phyloP scores from a whole-genome alignment of 2,329 filamentous ascomycete species.

The Ascochyta koolunga region DNA sequence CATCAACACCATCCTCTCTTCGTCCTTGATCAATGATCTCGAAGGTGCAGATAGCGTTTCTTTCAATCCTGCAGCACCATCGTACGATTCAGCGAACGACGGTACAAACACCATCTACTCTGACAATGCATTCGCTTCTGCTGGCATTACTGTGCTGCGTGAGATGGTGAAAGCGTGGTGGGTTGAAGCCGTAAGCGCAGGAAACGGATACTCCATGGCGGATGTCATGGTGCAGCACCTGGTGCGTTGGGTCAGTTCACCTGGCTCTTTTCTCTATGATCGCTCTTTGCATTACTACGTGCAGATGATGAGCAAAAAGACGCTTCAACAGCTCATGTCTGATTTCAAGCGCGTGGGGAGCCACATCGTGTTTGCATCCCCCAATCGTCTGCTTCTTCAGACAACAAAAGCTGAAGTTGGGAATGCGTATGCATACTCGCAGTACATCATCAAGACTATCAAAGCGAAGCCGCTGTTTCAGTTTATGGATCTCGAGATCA shows the following conservation, averaged over 20 bases:
- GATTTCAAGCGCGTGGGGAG: slow-evolving; percentile 96
- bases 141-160: slow-evolving; percentile 85
- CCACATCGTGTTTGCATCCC: slow-evolving; percentile 91
- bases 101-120: slow-evolving; percentile 76
- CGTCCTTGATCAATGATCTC: slow-evolving; percentile 93
- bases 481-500: slow-evolving; percentile 95
- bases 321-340: slow-evolving; percentile 94
- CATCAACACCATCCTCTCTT: slow-evolving; percentile 97
- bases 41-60: slow-evolving; percentile 88
- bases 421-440: slow-evolving; percentile 94
- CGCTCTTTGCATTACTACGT: slow-evolving; percentile 94
- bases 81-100: slow-evolving; percentile 65
- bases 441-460: slow-evolving; percentile 98
- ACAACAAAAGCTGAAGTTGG: slow-evolving; percentile 96
- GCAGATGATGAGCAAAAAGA: slow-evolving; percentile 97
- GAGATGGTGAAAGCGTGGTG: slow-evolving; percentile 99
- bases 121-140: slow-evolving; percentile 90
- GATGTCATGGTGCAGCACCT: slow-evolving; percentile 97
- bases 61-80: slow-evolving; percentile 75
- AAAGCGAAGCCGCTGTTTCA: slow-evolving; percentile 94
- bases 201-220: slow-evolving; percentile 73
- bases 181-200: slow-evolving; percentile 88
- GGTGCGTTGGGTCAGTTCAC: slow-evolving; percentile 94
- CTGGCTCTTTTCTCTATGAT: slow-evolving; percentile 94
- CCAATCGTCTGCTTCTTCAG: slow-evolving; percentile 87